Conservation (phyloP, 1,284 basidiomycete genomes). For the Pseudozyma pruni region DNA sequence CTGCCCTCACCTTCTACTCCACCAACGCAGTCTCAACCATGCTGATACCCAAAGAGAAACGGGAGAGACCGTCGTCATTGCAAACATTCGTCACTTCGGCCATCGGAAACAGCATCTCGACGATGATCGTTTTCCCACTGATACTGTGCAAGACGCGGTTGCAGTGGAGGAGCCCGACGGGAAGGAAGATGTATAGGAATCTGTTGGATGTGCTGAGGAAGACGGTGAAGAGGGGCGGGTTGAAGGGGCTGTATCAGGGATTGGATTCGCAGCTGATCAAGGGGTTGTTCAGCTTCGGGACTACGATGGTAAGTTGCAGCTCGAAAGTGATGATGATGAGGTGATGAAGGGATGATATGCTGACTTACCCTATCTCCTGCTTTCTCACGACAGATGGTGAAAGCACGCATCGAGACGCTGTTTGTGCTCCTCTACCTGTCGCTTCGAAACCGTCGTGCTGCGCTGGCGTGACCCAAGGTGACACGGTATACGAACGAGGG, state of each 20-base stretch:
- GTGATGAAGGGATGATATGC: neutral
- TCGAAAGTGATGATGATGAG: too few species aligned
- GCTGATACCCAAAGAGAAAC: constrained; percentile 49
- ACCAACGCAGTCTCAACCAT: constrained; percentile 56
- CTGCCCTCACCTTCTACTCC: constrained; percentile 69
- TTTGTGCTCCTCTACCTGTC: constrained; percentile 49
- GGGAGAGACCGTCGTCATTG: constrained; percentile 52
- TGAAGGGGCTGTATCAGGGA: constrained; percentile 57
- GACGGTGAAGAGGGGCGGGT: constrained; percentile 46
- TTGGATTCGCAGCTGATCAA: constrained; percentile 60
- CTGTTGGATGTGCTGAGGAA: constrained; percentile 57
- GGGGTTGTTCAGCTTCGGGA: constrained; percentile 57
- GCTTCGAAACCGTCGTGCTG: constrained; percentile 16
- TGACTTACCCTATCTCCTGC: too few species aligned
- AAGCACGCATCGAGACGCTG: constrained; percentile 54
- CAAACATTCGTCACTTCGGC: constrained; percentile 70
- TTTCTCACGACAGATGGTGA: constrained; percentile 59
- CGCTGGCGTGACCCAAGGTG: constrained; percentile 19
- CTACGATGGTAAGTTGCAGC: constrained; percentile 52
- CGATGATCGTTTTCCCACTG: constrained; percentile 68
- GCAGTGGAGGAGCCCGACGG: constrained; percentile 67
- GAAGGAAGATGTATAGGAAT: constrained; percentile 57
- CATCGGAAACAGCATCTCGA: constrained; percentile 69
- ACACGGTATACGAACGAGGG: too few species aligned
- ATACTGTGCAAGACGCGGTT: constrained; percentile 69